Evolutionary conservation across 2,329 filamentous ascomycete genomes (phyloP), one percentile per base, ranked within the genome.

Genomic region (Cordyceps tenuipes): DNA sequence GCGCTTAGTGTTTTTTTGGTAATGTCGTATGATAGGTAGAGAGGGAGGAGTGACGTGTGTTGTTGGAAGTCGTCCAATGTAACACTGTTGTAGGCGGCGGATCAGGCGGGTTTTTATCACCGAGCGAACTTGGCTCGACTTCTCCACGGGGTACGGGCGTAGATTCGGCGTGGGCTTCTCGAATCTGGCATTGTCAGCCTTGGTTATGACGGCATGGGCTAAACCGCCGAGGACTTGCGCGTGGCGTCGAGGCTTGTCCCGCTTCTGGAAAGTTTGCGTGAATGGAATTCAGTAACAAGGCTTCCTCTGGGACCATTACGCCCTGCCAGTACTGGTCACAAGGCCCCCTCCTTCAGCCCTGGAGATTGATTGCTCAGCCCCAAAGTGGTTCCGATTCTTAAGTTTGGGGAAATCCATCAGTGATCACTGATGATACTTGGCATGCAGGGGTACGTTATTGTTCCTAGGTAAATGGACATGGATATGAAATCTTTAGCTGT

Each of bases 171-270:
- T 19, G 19, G 10, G n/a, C 29, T 31, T 17, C 19, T 23, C 34
- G 34, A 41, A 41, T 52, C 50, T 19, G 29, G 19, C 17, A 26
- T 2, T 12, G 19, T 41, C 50, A 53, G 50, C 50, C 50, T 53
- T 52, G 50, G 6, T 10, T n/a, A 53, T 53, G 50, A 53, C 50
- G 19, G 36, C 34, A 43, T 52, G 31, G 10, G n/a, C 19, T 19
- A 43, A 0, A 21, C n/a, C n/a, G 23, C 31, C 31, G 29, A 17
- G 13, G 2, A 43, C 50, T 15, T 12, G 13, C n/a, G 47, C 15
- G 54, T 57, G 54, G 54, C 54, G 54, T 49, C 26, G 44, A 44
- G 10, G 44, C 54, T 57, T 57, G 44, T 23, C 13, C 54, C 31
- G 21, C 31, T 57, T 49, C 34, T 36, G 44, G 44, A 57, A 19